Conservation (phyloP, 257 asterid genomes). For the Linderniella brevidens region DNA sequence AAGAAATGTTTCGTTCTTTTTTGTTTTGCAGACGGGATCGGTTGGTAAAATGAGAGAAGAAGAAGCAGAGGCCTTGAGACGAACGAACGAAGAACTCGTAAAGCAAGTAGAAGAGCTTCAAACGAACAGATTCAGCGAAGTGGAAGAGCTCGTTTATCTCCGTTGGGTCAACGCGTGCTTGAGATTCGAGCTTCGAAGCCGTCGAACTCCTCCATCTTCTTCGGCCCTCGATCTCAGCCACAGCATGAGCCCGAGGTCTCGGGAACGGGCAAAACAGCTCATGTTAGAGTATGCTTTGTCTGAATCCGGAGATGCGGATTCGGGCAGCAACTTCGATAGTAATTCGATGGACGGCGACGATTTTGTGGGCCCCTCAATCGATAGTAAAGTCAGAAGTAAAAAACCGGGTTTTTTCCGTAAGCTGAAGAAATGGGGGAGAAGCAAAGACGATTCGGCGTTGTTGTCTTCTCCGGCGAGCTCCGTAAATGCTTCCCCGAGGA, state of each 20-base stretch:
- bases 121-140: conserved; percentile 91
- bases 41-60: conserved; percentile 71
- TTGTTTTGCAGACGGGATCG: conserved; percentile 82
- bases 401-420: conserved; percentile 71
- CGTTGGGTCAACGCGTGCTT: conserved; percentile 98
- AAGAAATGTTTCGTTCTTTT: conserved; percentile 8
- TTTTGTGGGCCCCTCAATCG: conserved; percentile 56
- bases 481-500: conserved; percentile 54
- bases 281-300: conserved; percentile 91
- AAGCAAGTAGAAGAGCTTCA: conserved; percentile 98
- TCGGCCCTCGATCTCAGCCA: conserved; percentile 83
- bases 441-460: conserved; percentile 53
- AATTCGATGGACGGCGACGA: conserved; percentile 87
- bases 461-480: conserved; percentile 62
- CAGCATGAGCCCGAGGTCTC: conserved; percentile 79
- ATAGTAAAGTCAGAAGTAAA: conserved; percentile 63
- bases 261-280: conserved; percentile 71
- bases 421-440: conserved; percentile 78
- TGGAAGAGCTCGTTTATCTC: conserved; percentile 90
- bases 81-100: conserved; percentile 65
- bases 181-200: conserved; percentile 78
- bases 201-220: conserved; percentile 39
- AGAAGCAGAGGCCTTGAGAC: conserved; percentile 51
- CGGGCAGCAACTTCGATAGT: conserved; percentile 76
- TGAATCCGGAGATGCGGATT: conserved; percentile 72